Base-by-base conservation (phyloP, 1,139 yeast species). In the Kluyveromyces sp. region DNA sequence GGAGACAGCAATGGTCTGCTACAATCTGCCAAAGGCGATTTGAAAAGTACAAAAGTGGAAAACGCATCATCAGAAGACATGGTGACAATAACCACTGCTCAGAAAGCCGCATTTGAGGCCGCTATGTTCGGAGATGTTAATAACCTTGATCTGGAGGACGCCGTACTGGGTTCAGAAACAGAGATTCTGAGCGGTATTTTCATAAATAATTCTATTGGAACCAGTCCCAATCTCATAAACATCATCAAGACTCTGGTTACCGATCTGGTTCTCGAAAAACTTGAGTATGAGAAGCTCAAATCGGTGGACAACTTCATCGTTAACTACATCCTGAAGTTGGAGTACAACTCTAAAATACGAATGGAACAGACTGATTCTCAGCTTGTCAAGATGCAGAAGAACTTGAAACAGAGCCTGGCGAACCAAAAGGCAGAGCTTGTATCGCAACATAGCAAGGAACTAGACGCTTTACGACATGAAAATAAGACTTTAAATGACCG, bases 71-170 rank as follows among this genome's bases (percentile, higher is more conserved):
- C 46, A 18, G 36, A 33, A 6, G 33, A 31, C 11, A 34, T 44
- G 33, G 50, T 36, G 8, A 36, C 46, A 16, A 55, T 55, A 11
- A 51, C 55, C 29, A 57, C 58, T 2, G 62, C 58, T 3, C 67
- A 49, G 45, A 51, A 53, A 47, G 65, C 63, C 3, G 66, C 81
- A 1, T 75, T 84, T 54, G 94, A 83, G 57, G 79, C 78, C 18
- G 83, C 94, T 1, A 72, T 87, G 55, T 87, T 85, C 64, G 89
- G 95, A 34, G 94, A 84, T 56, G 75, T 83, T 25, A 74, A 75
- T 52, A 75, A 82, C 7, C 65, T 75, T 11, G 67, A 65, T 35
- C 57, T 82, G 33, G 89, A 83, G 52, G 84, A 80, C 46, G 67
- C 72, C 39, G 66, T 82, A 8, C 61, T 80, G 44, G 82, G 83